Evolutionary conservation across 2,329 filamentous ascomycete species (phyloP).

Genomic region (Zasmidium angulare): DNA sequence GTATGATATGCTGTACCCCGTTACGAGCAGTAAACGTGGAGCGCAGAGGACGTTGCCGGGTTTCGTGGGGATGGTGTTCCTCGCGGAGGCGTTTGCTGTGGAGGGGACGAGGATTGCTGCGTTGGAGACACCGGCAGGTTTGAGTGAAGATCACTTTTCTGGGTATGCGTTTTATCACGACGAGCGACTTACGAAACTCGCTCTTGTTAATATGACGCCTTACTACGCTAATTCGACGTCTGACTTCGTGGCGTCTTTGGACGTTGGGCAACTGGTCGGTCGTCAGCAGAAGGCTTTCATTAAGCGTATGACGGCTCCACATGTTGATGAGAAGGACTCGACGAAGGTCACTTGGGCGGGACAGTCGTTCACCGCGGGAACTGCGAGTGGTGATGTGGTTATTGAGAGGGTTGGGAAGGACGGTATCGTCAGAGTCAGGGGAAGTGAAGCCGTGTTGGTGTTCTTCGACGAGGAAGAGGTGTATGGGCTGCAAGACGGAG

Average conservation of each 20-base stretch:
- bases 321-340: conserved; percentile 27
- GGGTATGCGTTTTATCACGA: conserved; percentile 29
- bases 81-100: conserved; percentile 31
- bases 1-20: conserved; percentile 31
- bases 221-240: conserved; percentile 31
- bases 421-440: conserved; percentile 24
- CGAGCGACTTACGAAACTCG: conserved; percentile 28
- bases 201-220: conserved; percentile 29
- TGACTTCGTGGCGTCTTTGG: conserved; percentile 24
- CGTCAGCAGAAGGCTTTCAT: no score
- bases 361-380: conserved; percentile 29
- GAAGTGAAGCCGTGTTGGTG: conserved; percentile 32
- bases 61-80: conserved; percentile 29
- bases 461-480: conserved; percentile 23
- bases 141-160: conserved; percentile 27
- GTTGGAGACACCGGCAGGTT: conserved; percentile 20
- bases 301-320: conserved; percentile 31
- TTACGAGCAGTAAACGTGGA: conserved; percentile 24
- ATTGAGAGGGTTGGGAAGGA: conserved; percentile 23
- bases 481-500: not conserved
- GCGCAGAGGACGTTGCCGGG: conserved; percentile 28
- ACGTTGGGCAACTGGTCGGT: not conserved
- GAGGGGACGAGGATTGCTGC: conserved; percentile 24
- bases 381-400: conserved; percentile 15
- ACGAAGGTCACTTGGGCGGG: conserved; percentile 30